These are phyloP conservation scores for Naganishia onofrii DNA, from an alignment of 768 basidiomycete species.

Conservation along the genomic window DNA sequence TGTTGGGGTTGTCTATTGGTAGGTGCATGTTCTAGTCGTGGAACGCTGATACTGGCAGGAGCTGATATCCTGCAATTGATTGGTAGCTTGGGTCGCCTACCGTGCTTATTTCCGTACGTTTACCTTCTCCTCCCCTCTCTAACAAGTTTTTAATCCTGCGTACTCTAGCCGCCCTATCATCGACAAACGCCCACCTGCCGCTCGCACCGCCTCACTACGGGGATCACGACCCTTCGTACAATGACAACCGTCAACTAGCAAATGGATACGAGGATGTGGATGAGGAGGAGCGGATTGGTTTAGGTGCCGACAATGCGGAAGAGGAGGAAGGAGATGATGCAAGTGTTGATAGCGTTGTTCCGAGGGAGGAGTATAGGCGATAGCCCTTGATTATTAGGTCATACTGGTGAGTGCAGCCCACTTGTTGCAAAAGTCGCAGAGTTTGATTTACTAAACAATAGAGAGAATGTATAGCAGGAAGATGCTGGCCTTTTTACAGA, in stretches of 20 bases:
- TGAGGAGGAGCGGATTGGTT: slow-evolving; percentile 1
- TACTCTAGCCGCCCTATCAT: slow-evolving; percentile 41
- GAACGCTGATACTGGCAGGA: neutral
- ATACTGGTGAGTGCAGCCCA: no score
- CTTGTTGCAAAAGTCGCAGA: no score
- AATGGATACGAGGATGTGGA: slow-evolving; percentile 13
- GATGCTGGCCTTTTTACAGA: no score
- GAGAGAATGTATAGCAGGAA: no score
- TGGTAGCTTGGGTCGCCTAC: slow-evolving; percentile 46
- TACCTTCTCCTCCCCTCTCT: neutral
- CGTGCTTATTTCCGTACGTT: slow-evolving; percentile 47
- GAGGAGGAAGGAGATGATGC: slow-evolving; percentile 11
- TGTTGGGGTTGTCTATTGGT: slow-evolving; percentile 69
- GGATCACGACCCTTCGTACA: slow-evolving; percentile 8
- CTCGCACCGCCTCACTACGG: slow-evolving; percentile 41
- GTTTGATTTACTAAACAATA: no score
- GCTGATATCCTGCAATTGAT: neutral
- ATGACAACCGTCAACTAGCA: neutral
- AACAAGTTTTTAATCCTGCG: neutral
- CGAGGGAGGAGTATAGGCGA: slow-evolving; percentile 15
- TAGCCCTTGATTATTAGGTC: neutral
- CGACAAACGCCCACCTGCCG: slow-evolving; percentile 46
- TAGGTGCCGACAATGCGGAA: neutral
- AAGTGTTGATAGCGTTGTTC: slow-evolving; percentile 23
- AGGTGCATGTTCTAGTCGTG: slow-evolving; percentile 52